phyloP scores from a whole-genome alignment of 1,139 yeast species.

The Kazachstania sp. region DNA sequence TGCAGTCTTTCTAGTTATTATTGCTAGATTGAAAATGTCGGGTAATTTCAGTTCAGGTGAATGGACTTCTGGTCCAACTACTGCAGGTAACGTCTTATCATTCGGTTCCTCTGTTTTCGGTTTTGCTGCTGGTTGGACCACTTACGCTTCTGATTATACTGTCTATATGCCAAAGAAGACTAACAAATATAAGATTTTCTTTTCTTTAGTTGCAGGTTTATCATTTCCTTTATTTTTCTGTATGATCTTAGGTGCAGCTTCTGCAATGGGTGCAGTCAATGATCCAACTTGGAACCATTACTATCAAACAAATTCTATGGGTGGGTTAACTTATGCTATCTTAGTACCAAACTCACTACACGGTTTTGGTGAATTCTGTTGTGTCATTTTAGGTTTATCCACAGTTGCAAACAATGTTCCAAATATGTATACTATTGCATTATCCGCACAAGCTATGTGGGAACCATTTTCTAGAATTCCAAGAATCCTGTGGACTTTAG shows the following conservation, averaged over 20 bases:
- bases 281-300: constrained; percentile 39
- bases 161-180: constrained; percentile 69
- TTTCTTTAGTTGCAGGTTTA: constrained; percentile 55
- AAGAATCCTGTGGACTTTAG: constrained; percentile 70
- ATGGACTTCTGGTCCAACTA: constrained; percentile 40
- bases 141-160: constrained; percentile 88
- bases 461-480: constrained; percentile 64
- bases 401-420: constrained; percentile 88
- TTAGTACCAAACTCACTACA: constrained; percentile 71
- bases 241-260: constrained; percentile 80
- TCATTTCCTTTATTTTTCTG: constrained; percentile 61
- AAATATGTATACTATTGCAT: constrained; percentile 81
- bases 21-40: constrained; percentile 64
- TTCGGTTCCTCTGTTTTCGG: constrained; percentile 84
- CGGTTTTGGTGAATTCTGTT: constrained; percentile 84
- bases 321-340: constrained; percentile 75
- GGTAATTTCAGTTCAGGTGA: constrained; percentile 45
- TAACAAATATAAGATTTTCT: constrained; percentile 50
- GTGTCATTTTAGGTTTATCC: constrained; percentile 73
- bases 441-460: constrained; percentile 81
- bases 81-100: constrained; percentile 72
- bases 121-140: constrained; percentile 92
- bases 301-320: constrained; percentile 43
- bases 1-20: constrained; percentile 63
- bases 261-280: constrained; percentile 50